Percentiles rank a stretch among this genome's conserved stretches.
These are phyloP conservation scores for Picea sitchensis DNA, from an alignment of 75 land plant genomes.

Conservation along the genomic window DNA sequence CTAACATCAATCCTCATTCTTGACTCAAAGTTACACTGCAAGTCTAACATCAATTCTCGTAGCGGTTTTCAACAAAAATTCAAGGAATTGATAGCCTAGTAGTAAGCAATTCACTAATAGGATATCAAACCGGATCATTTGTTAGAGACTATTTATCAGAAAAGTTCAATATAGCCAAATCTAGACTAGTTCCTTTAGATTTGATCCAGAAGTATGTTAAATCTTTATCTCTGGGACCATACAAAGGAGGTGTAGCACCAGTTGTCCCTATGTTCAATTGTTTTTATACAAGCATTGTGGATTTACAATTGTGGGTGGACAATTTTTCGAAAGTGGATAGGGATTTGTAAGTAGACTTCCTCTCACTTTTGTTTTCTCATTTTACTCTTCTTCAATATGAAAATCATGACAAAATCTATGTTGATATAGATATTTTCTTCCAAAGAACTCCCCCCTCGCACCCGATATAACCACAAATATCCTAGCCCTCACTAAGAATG, in stretches of 20 bases:
- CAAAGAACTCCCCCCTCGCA: conserved; percentile 83
- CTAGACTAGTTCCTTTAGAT: too few species aligned
- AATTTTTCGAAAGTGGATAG: too few species aligned
- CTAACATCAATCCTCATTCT: conserved; percentile 71
- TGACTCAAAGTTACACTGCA: background rate
- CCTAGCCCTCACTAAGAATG: conserved; percentile 63
- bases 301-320: too few species aligned
- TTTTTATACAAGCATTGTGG: conserved; percentile 52
- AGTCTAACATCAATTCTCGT: too few species aligned
- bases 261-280: conserved; percentile 60
- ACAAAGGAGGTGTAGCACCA: too few species aligned
- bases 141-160: conserved; percentile 56
- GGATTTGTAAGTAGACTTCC: too few species aligned
- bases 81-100: too few species aligned
- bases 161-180: conserved; percentile 25
- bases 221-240: too few species aligned
- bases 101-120: conserved; percentile 60
- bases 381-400: too few species aligned
- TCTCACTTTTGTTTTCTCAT: too few species aligned
- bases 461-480: conserved; percentile 88
- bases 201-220: too few species aligned
- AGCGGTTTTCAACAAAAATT: too few species aligned
- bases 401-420: background rate
- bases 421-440: conserved; percentile 67
- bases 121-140: conserved; percentile 78